Evolutionary conservation across 2,329 filamentous ascomycete species (phyloP).

Genomic region (Basipetospora chlamydospora): DNA sequence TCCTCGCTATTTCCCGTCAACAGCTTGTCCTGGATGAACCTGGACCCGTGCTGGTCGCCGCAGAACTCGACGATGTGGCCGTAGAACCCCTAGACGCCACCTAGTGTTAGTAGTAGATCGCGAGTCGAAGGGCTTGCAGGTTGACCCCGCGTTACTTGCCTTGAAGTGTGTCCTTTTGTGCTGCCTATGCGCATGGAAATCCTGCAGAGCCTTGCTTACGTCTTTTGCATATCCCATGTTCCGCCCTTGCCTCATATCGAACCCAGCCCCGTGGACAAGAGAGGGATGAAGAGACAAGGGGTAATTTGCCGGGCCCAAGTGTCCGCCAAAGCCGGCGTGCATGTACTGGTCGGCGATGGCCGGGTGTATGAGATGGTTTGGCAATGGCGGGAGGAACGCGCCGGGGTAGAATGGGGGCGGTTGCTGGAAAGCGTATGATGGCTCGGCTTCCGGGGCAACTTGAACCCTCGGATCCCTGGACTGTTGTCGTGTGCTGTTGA

Average conservation of each 20-base stretch:
- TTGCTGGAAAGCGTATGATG: too few relatives aligned
- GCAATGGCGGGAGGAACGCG: slow-evolving; percentile 15
- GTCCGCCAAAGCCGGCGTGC: slow-evolving; percentile 17
- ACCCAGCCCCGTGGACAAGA: slow-evolving; percentile 12
- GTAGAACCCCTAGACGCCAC: slow-evolving; percentile 52
- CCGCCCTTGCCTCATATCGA: slow-evolving; percentile 25
- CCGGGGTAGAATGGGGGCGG: slow-evolving; percentile 16
- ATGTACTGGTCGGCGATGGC: slow-evolving; percentile 23
- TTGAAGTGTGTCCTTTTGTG: too few relatives aligned
- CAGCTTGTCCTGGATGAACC: slow-evolving; percentile 89
- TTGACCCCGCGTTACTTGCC: too few relatives aligned
- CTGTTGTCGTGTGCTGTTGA: slow-evolving; percentile 18
- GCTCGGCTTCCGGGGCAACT: slow-evolving; percentile 21
- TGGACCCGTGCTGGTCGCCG: slow-evolving; percentile 87
- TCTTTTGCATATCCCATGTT: slow-evolving; percentile 46
- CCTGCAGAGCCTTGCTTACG: slow-evolving; percentile 50
- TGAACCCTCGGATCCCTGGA: slow-evolving; percentile 19
- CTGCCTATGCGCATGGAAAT: slow-evolving; percentile 65
- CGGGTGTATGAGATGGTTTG: slow-evolving; percentile 19
- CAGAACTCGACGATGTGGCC: slow-evolving; percentile 84
- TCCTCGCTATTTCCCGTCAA: slow-evolving; percentile 90
- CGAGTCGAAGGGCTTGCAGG: too few relatives aligned
- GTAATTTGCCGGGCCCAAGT: slow-evolving; percentile 19
- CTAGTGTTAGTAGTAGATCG: slow-evolving; percentile 1
- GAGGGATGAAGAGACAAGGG: slow-evolving; percentile 19